A percentile compares a stretch with the other conserved stretches of the same genome.
phyloP scores from a whole-genome alignment of 2,329 filamentous ascomycete species.

The Rhynchosporium graminicola region DNA sequence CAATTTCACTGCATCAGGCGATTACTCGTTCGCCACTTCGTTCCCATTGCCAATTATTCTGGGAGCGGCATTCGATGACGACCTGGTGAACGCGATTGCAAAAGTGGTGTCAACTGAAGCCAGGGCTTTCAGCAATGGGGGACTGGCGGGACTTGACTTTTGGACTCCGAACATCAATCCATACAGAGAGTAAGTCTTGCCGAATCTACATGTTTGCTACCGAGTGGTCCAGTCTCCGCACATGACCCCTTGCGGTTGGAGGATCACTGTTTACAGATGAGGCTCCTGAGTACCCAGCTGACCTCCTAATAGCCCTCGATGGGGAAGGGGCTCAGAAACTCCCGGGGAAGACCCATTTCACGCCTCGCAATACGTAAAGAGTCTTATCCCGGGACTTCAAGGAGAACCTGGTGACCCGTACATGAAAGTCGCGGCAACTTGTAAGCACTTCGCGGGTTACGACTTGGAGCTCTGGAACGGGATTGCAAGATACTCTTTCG shows the following conservation, averaged over 20 bases:
- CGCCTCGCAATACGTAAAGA: conserved; percentile 52
- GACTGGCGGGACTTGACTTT: conserved; percentile 56
- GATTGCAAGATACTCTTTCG: conserved; percentile 50
- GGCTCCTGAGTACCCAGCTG: too few species aligned
- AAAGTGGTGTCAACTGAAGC: conserved; percentile 59
- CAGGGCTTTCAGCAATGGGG: conserved; percentile 64
- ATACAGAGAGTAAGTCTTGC: conserved; percentile 50
- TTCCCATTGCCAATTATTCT: conserved; percentile 66
- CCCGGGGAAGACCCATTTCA: conserved; percentile 58
- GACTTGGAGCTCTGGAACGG: conserved; percentile 45
- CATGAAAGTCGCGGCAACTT: conserved; percentile 54
- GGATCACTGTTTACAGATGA: too few species aligned
- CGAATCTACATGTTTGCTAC: too few species aligned
- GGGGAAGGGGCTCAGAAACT: conserved; percentile 63
- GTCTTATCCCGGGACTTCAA: conserved; percentile 56
- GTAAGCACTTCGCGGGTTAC: conserved; percentile 61
- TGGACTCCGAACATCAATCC: conserved; percentile 71
- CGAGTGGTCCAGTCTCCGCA: too few species aligned
- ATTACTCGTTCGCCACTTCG: conserved; percentile 62
- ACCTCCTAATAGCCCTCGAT: conserved; percentile 47
- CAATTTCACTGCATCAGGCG: conserved; percentile 48
- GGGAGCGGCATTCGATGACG: conserved; percentile 64
- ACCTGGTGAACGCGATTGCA: conserved; percentile 59
- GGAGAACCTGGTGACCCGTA: conserved; percentile 44
- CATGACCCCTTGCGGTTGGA: too few species aligned